Base-by-base conservation (phyloP, 1,284 basidiomycete genomes). In the Anthracocystis walkeri region DNA sequence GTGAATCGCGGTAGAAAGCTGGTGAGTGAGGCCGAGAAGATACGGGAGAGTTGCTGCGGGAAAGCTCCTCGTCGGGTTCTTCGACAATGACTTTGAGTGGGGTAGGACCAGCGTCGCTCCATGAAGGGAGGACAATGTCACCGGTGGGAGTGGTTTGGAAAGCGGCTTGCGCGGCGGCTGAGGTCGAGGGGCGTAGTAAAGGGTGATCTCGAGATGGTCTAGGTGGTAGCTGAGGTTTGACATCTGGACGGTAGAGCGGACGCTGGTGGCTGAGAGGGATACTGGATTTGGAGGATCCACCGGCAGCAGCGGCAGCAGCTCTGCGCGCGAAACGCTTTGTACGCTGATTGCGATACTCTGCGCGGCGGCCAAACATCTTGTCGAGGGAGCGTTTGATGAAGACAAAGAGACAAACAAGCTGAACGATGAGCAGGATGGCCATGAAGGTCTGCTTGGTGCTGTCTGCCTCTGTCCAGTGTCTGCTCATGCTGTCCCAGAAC, bases 381-480 rank as follows among this genome's bases (percentile, higher is more conserved):
- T 75, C 73, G 38, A 75, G 65, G 5, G 61, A 65, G 31, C 68
- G 46, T n/a, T 75, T 75, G 68, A 75, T 60, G 42, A 56, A 58
- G 50, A 46, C 67, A 35, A 62, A 53, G 18, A 75, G 58, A 29
- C 29, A 58, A 5, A 75, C 61, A 25, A 75, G 21, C 52, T 75
- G 73, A 2, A 68, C 35, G 29, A 75, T 63, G 54, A 71, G 65
- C 12, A 75, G 56, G 48, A 75, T 45, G 40, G 73, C 73, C 73
- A 75, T 75, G 25, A 75, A 67, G 14, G 73, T 75, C 51, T 75
- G 73, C 56, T 75, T 75, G 25, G 64, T 71, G 48, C 68, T 62
- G 44, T 71, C 68, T 12, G 68, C 73, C 51, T 75, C 57, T 20
- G 49, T 67, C 73, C 73, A 75, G 23, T 75, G 73, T 33, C 61